A percentile compares a stretch with the other conserved stretches of the same genome.
These are phyloP conservation scores for Cystofilobasidium ferigula DNA, from an alignment of 768 basidiomycete species.

Conservation along the genomic window DNA sequence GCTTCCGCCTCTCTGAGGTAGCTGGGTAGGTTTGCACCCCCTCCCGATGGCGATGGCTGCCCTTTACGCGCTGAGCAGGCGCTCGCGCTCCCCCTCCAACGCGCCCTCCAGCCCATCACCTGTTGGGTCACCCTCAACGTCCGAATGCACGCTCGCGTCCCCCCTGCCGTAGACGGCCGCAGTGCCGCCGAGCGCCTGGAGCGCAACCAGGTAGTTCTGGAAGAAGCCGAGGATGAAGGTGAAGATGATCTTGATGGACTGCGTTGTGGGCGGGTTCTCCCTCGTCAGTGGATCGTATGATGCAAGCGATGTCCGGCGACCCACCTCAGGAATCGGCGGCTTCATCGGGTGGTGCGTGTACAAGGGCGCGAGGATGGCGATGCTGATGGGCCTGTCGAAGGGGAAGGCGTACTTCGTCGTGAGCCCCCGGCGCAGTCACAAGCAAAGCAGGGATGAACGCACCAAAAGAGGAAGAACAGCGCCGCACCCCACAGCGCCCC, in stretches of 20 bases:
- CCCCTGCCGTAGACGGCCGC: not conserved
- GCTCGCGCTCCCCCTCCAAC: not conserved
- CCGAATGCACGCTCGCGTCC: not conserved
- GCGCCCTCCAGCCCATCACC: not conserved
- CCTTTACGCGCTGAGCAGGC: not conserved
- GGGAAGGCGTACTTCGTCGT: not conserved
- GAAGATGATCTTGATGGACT: constrained; percentile 23
- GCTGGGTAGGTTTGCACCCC: no score
- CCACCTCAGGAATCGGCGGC: not conserved
- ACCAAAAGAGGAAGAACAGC: constrained; percentile 26
- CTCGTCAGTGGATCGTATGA: not conserved
- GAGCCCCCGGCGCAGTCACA: not conserved
- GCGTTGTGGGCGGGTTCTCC: no score
- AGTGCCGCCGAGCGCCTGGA: constrained; percentile 18
- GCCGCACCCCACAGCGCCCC: constrained; percentile 22
- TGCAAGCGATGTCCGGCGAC: not conserved
- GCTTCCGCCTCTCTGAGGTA: no score
- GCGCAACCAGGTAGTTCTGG: constrained; percentile 22
- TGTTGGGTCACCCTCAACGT: no score
- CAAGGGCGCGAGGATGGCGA: constrained; percentile 25
- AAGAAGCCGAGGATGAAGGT: constrained; percentile 24
- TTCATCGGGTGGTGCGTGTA: constrained; percentile 20
- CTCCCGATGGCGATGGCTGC: not conserved
- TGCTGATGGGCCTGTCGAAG: constrained; percentile 18
- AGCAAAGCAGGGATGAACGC: not conserved